A percentile compares a stretch with the other conserved stretches of the same genome.
Evolutionary conservation across 129 eudicot genomes (phyloP).

Genomic region (Kitagawia praeruptora): DNA sequence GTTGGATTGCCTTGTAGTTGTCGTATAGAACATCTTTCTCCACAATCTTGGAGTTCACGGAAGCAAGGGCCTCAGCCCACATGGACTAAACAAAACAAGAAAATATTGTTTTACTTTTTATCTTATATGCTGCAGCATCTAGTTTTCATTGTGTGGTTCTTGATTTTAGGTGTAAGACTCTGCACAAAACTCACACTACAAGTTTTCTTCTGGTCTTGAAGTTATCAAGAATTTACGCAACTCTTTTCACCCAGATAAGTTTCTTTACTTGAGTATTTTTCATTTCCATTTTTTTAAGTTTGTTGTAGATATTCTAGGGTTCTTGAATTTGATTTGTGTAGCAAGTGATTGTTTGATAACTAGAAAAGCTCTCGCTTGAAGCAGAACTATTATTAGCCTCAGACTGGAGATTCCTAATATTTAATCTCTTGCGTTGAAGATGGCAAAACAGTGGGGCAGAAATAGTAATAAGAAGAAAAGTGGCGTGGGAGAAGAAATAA

Average conservation of each 20-base stretch:
- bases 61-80: neutral
- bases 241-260: conserved; percentile 4
- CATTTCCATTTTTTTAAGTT: neutral
- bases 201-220: neutral
- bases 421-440: neutral
- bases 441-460: neutral
- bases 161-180: neutral
- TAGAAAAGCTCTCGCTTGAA: neutral
- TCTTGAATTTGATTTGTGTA: neutral
- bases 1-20: neutral
- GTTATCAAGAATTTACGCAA: neutral
- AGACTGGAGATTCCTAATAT: neutral
- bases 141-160: conserved; percentile 6
- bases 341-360: neutral
- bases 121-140: neutral
- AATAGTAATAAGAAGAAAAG: neutral
- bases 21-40: neutral
- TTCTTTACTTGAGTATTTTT: neutral
- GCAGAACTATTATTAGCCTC: neutral
- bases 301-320: neutral
- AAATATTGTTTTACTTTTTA: neutral
- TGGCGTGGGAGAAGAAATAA: neutral
- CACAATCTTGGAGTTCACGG: conserved; percentile 11
- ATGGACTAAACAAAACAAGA: neutral
- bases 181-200: neutral